Percentiles rank a stretch among this genome's conserved stretches.
Evolutionary conservation across 1,284 basidiomycete genomes (phyloP).

Genomic region (Mycosarcoma maydis): DNA sequence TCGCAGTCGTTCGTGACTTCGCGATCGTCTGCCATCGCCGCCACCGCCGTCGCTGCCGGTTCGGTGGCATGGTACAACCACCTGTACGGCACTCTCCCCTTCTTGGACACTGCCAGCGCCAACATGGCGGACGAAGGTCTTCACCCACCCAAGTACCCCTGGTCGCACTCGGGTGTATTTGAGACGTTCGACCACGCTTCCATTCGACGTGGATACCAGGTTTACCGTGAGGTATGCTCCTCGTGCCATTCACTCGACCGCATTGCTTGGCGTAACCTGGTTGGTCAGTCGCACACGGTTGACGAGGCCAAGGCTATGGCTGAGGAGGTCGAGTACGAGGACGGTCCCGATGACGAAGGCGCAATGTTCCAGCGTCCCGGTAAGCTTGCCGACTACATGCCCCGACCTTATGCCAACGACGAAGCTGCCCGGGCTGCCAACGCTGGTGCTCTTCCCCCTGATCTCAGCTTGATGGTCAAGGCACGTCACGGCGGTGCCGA

Average conservation of each 20-base stretch:
- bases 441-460: slow-evolving; percentile 93
- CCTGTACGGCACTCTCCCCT: slow-evolving; percentile 78
- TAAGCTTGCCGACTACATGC: slow-evolving; percentile 97
- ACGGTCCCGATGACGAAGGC: slow-evolving; percentile 93
- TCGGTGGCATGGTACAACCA: slow-evolving; percentile 96
- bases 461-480: slow-evolving; percentile 96
- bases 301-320: slow-evolving; percentile 93
- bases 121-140: slow-evolving; percentile 83
- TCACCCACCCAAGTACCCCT: slow-evolving; percentile 87
- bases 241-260: slow-evolving; percentile 99
- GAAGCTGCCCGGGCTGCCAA: slow-evolving; percentile 96
- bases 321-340: slow-evolving; percentile 89
- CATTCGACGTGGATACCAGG: slow-evolving; percentile 97
- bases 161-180: slow-evolving; percentile 86
- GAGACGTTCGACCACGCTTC: slow-evolving; percentile 94
- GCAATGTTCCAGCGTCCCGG: slow-evolving; percentile 99
- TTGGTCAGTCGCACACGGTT: slow-evolving; percentile 94
- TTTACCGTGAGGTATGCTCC: slow-evolving; percentile 98
- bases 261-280: slow-evolving; percentile 99
- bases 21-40: slow-evolving; percentile 79
- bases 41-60: slow-evolving; percentile 82
- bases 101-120: slow-evolving; percentile 58
- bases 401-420: slow-evolving; percentile 94
- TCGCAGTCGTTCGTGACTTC: slow-evolving; percentile 73
- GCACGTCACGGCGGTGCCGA: slow-evolving; percentile 97